phyloP scores from a whole-genome alignment of 2,329 filamentous ascomycete species.

The Botryosphaeria dothidea region DNA sequence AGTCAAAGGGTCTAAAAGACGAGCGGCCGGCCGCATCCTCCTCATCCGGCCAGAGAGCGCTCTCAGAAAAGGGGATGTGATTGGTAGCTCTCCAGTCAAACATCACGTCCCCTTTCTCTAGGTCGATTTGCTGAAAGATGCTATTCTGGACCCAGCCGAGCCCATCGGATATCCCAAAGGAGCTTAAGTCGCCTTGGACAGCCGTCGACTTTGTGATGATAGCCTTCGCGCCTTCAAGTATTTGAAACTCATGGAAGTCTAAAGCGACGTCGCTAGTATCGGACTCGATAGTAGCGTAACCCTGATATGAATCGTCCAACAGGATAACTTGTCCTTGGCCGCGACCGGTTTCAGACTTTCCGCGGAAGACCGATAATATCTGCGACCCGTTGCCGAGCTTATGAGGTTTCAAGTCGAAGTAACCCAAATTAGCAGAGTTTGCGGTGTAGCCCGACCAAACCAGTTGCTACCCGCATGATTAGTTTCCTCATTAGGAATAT shows the following conservation, averaged over 20 bases:
- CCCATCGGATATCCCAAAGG: slow-evolving; percentile 31
- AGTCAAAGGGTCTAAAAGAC: background rate
- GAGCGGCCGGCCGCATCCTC: background rate
- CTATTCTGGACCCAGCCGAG: slow-evolving; percentile 44
- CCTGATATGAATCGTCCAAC: slow-evolving; percentile 51
- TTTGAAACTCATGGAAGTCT: slow-evolving; percentile 55
- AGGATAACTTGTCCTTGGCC: slow-evolving; percentile 55
- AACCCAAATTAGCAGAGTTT: slow-evolving; percentile 42
- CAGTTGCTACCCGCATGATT: slow-evolving; percentile 49
- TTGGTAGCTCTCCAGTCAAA: slow-evolving; percentile 63
- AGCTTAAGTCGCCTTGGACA: slow-evolving; percentile 38
- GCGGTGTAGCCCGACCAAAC: slow-evolving; percentile 50
- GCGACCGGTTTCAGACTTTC: slow-evolving; percentile 53
- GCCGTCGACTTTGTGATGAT: slow-evolving; percentile 43
- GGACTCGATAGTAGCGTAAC: slow-evolving; percentile 36
- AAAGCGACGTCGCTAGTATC: slow-evolving; percentile 40
- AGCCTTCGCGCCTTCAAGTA: slow-evolving; percentile 44
- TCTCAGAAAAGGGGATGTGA: slow-evolving; percentile 46
- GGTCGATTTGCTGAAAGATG: slow-evolving; percentile 45
- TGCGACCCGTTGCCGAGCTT: slow-evolving; percentile 46
- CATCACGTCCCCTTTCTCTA: slow-evolving; percentile 41
- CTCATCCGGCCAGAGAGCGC: background rate
- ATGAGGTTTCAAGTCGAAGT: background rate
- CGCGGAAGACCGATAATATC: slow-evolving; percentile 55
- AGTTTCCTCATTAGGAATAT: slow-evolving; percentile 21